Evolutionary conservation across 176 grass and related monocot genomes (phyloP).

Genomic region (Zizania latifolia): DNA sequence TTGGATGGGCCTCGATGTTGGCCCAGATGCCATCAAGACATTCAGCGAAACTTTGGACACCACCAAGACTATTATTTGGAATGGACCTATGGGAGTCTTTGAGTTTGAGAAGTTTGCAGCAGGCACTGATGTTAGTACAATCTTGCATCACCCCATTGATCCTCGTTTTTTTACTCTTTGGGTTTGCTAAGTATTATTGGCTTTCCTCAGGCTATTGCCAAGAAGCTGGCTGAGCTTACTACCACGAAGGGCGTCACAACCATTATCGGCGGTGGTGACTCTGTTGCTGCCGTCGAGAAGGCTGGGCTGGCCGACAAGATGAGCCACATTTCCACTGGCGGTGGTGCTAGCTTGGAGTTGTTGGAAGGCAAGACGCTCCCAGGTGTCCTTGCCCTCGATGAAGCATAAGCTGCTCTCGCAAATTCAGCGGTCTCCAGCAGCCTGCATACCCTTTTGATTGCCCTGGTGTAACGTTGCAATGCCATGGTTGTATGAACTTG

Average conservation of each 20-base stretch:
- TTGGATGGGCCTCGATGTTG: slow-evolving; percentile 97
- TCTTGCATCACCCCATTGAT: not conserved
- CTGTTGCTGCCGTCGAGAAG: slow-evolving; percentile 94
- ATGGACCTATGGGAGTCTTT: slow-evolving; percentile 95
- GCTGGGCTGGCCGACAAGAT: slow-evolving; percentile 86
- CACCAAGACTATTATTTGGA: slow-evolving; percentile 79
- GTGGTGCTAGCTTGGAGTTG: slow-evolving; percentile 88
- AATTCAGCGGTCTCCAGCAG: not conserved
- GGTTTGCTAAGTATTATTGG: not conserved
- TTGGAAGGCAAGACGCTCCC: slow-evolving; percentile 90
- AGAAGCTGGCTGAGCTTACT: slow-evolving; percentile 88
- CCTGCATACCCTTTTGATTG: slow-evolving; percentile 12
- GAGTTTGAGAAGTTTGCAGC: slow-evolving; percentile 93
- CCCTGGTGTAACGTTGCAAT: slow-evolving; percentile 23
- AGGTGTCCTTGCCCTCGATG: slow-evolving; percentile 86
- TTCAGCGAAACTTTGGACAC: slow-evolving; percentile 58
- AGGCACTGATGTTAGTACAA: slow-evolving; percentile 69
- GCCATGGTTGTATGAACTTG: slow-evolving; percentile 24
- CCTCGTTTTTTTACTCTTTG: not conserved
- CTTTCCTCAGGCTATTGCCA: slow-evolving; percentile 62
- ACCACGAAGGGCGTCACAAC: slow-evolving; percentile 57
- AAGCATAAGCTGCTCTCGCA: slow-evolving; percentile 42
- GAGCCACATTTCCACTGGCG: slow-evolving; percentile 95
- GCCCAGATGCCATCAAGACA: slow-evolving; percentile 72
- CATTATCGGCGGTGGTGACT: slow-evolving; percentile 93